Percentiles rank a stretch among this genome's conserved stretches.
Evolutionary conservation across 257 asterid genomes (phyloP).

Genomic region (Mentha longifolia): DNA sequence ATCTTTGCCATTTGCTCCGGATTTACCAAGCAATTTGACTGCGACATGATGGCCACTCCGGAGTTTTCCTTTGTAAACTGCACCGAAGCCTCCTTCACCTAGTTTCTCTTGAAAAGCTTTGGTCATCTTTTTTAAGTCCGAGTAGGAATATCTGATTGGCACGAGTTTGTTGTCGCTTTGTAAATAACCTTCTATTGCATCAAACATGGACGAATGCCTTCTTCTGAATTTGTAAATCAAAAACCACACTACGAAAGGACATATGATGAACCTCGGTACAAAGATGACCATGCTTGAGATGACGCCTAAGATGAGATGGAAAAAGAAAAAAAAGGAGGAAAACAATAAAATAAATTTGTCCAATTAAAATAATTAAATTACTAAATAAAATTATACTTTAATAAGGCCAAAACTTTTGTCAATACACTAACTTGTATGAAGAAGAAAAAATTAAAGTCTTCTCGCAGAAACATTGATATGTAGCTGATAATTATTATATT

Average conservation of each 20-base stretch:
- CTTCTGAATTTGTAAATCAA: slow-evolving; percentile 25
- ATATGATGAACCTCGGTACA: not conserved
- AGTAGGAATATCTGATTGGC: slow-evolving; percentile 42
- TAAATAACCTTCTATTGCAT: slow-evolving; percentile 24
- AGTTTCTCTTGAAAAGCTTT: slow-evolving; percentile 33
- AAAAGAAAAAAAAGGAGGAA: not conserved
- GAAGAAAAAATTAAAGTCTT: no score
- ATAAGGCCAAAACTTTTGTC: not conserved
- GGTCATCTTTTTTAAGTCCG: slow-evolving; percentile 35
- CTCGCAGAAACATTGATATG: no score
- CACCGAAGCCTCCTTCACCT: slow-evolving; percentile 43
- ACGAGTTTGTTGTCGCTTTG: slow-evolving; percentile 28
- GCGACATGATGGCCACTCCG: slow-evolving; percentile 40
- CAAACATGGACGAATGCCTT: slow-evolving; percentile 27
- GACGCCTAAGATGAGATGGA: not conserved
- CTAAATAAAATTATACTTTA: no score
- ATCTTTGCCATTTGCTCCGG: slow-evolving; percentile 27
- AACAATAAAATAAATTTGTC: not conserved
- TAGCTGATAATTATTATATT: no score
- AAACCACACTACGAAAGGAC: not conserved
- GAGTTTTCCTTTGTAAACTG: slow-evolving; percentile 42
- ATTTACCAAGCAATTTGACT: slow-evolving; percentile 35
- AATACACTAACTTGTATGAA: no score
- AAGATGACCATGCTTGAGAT: not conserved
- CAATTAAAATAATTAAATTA: not conserved